Percentiles rank a stretch among this genome's conserved stretches.
phyloP scores from a whole-genome alignment of 352 stramenopile species.

The Globisporangium middletonii region DNA sequence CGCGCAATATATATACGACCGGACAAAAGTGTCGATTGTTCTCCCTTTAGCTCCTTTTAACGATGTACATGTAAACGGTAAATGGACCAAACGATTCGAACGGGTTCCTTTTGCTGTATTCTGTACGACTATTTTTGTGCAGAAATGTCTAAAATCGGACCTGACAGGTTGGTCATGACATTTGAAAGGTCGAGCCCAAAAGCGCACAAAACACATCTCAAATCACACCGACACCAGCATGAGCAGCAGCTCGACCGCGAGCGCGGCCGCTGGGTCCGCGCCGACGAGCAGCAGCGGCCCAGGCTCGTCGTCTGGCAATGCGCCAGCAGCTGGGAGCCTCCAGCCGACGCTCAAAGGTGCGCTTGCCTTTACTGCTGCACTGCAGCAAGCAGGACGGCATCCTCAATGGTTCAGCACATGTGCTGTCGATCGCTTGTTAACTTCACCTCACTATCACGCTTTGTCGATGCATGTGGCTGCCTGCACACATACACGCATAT shows the following conservation, averaged over 20 bases:
- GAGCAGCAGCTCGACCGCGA: slow-evolving; percentile 1
- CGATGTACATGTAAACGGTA: not conserved
- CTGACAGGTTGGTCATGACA: no score
- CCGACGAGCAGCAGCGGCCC: slow-evolving; percentile 9
- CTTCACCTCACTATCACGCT: not conserved
- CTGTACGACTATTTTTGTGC: no score
- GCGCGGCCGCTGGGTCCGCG: not conserved
- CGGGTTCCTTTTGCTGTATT: no score
- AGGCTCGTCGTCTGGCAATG: slow-evolving; percentile 10
- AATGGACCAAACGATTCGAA: no score
- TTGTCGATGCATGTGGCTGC: not conserved
- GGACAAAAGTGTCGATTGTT: no score
- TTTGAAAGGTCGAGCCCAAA: no score
- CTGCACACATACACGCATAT: not conserved
- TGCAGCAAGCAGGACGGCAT: not conserved
- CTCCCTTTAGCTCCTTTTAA: no score
- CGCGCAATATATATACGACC: not conserved
- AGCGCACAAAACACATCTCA: not conserved
- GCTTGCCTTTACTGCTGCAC: not conserved
- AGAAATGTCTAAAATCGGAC: no score
- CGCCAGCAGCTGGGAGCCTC: slow-evolving; percentile 11
- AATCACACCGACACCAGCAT: not conserved
- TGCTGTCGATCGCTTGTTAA: not conserved
- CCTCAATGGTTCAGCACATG: not conserved
- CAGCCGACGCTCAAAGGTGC: slow-evolving; percentile 80